These are phyloP conservation scores for Oryza longistaminata DNA, from an alignment of 176 grass and related monocot species.

Conservation along the genomic window DNA sequence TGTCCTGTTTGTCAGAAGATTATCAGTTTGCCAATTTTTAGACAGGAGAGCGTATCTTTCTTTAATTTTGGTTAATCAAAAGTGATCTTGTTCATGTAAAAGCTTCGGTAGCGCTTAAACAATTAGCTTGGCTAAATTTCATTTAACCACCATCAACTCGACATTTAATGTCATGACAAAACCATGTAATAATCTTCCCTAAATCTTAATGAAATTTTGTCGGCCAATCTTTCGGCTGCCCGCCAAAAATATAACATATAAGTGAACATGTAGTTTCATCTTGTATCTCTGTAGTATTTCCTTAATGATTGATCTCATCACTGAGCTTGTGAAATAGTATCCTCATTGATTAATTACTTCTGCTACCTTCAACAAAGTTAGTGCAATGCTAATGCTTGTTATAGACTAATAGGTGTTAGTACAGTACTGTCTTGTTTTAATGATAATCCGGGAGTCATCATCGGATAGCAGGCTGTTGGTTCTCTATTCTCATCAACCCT, in stretches of 20 bases:
- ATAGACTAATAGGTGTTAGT: not conserved
- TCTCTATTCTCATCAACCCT: not conserved
- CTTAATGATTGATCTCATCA: not conserved
- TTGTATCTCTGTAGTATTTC: not conserved
- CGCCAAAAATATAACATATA: not conserved
- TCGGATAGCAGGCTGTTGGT: not conserved
- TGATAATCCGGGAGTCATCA: not conserved
- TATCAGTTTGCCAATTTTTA: not conserved
- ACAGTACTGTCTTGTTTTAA: not conserved
- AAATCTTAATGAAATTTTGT: too few relatives aligned
- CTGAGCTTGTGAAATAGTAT: not conserved
- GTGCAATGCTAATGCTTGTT: not conserved
- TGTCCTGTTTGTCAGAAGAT: not conserved
- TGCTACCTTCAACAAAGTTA: not conserved
- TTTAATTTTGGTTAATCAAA: not conserved
- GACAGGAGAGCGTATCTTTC: not conserved
- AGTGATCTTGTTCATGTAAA: not conserved
- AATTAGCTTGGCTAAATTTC: not conserved
- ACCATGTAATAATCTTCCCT: too few relatives aligned
- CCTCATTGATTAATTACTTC: not conserved
- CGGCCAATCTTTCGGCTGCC: too few relatives aligned
- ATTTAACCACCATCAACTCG: too few relatives aligned
- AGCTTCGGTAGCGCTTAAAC: not conserved
- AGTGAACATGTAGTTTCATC: slow-evolving; percentile 20
- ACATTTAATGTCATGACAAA: too few relatives aligned